Percentiles rank a stretch among this genome's conserved stretches.
Evolutionary conservation across 257 asterid species (phyloP).

Genomic region (Anisodus acutangulus): DNA sequence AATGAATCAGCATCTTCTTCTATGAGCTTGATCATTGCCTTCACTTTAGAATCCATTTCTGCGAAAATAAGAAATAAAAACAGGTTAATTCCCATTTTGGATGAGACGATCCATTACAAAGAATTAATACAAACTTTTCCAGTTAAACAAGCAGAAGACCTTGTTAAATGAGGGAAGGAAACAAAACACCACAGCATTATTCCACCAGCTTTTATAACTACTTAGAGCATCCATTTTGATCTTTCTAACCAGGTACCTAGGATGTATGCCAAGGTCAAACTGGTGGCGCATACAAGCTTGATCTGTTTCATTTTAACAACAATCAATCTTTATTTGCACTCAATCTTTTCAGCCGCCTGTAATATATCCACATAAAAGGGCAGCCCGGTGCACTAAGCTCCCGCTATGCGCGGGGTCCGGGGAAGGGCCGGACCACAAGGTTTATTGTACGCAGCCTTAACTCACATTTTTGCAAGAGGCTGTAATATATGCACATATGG

Average conservation of each 20-base stretch:
- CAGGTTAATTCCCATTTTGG: slow-evolving; percentile 17
- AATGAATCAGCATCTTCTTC: slow-evolving; percentile 98
- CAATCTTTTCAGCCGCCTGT: neutral
- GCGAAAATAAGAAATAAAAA: slow-evolving; percentile 30
- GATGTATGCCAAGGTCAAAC: neutral
- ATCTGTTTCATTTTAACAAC: neutral
- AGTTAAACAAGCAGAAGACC: neutral
- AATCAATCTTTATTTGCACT: neutral
- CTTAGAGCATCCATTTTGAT: neutral
- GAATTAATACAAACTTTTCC: neutral
- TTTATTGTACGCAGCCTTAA: too few relatives aligned
- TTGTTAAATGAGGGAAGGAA: neutral
- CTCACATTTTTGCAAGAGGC: too few relatives aligned
- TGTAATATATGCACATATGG: neutral
- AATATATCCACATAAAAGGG: too few relatives aligned
- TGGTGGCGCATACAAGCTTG: neutral
- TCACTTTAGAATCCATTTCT: slow-evolving; percentile 93
- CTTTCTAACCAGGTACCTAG: neutral
- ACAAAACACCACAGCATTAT: neutral
- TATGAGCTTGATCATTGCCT: slow-evolving; percentile 87
- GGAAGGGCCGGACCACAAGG: too few relatives aligned
- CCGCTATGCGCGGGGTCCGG: too few relatives aligned
- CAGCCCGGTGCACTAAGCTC: too few relatives aligned
- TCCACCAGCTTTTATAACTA: neutral
- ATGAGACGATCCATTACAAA: slow-evolving; percentile 2